Percentiles rank a stretch among this genome's conserved stretches.
Conservation (phyloP, 495 filamentous ascomycete species). For the Parmelia sp. region DNA sequence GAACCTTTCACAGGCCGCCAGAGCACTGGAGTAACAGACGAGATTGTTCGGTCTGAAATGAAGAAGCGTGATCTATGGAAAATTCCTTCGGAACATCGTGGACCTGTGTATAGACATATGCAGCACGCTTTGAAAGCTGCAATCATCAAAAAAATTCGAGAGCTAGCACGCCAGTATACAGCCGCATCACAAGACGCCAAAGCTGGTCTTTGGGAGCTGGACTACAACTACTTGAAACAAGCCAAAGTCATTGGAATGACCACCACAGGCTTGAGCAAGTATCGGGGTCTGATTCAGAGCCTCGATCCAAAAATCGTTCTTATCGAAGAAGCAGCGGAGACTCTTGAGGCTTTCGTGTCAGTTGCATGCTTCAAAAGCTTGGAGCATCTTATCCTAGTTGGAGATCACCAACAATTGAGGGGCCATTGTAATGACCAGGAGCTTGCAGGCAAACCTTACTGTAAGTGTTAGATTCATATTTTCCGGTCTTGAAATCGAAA, state of each 20-base stretch:
- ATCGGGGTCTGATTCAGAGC: slow-evolving; percentile 64
- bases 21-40: slow-evolving; percentile 23
- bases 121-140: slow-evolving; percentile 40
- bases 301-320: slow-evolving; percentile 60
- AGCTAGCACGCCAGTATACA: slow-evolving; percentile 39
- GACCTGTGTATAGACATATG: slow-evolving; percentile 53
- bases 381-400: slow-evolving; percentile 68
- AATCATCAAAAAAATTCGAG: slow-evolving; percentile 39
- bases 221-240: slow-evolving; percentile 42
- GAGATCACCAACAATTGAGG: slow-evolving; percentile 69
- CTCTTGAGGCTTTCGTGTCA: slow-evolving; percentile 59
- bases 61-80: slow-evolving; percentile 49
- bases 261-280: slow-evolving; percentile 83
- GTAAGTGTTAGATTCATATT: neutral
- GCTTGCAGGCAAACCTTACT: slow-evolving; percentile 43
- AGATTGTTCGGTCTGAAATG: slow-evolving; percentile 33
- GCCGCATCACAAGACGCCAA: slow-evolving; percentile 35
- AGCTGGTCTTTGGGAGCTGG: slow-evolving; percentile 52
- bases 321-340: slow-evolving; percentile 74
- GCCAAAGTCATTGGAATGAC: slow-evolving; percentile 67
- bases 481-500: slow-evolving; percentile 32
- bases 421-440: slow-evolving; percentile 52
- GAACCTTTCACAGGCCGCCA: slow-evolving; percentile 43
- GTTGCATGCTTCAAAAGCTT: slow-evolving; percentile 60
- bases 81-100: slow-evolving; percentile 47